phyloP scores from a whole-genome alignment of 768 basidiomycete genomes.

The Rhizopogon vulgaris region DNA sequence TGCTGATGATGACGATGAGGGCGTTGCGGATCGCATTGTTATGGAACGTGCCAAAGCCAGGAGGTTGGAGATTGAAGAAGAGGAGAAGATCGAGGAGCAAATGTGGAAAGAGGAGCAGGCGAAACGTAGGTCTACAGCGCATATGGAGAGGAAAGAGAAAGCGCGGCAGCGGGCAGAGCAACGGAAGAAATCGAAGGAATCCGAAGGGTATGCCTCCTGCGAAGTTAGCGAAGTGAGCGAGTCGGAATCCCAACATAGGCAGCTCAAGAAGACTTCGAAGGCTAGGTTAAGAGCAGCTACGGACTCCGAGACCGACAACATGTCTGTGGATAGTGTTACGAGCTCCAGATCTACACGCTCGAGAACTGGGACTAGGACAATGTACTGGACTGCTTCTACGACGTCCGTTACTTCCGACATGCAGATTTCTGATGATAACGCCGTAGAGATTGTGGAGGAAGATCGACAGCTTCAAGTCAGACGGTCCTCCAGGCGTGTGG shows the following conservation, averaged over 20 bases:
- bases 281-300: neutral
- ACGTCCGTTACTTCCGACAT: neutral
- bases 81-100: slow-evolving; percentile 30
- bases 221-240: slow-evolving; percentile 10
- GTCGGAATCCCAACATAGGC: slow-evolving; percentile 8
- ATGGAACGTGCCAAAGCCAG: slow-evolving; percentile 37
- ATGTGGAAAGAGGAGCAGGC: slow-evolving; percentile 18
- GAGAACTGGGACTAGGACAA: neutral
- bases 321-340: slow-evolving; percentile 21
- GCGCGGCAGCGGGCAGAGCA: slow-evolving; percentile 16
- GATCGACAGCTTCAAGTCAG: neutral
- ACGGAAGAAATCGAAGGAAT: neutral
- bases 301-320: slow-evolving; percentile 21
- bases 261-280: slow-evolving; percentile 1
- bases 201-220: neutral
- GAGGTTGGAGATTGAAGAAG: slow-evolving; percentile 35
- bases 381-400: neutral
- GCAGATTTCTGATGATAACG: neutral
- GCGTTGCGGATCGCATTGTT: slow-evolving; percentile 34
- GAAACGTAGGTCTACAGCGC: slow-evolving; percentile 16
- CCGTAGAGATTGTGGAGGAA: neutral
- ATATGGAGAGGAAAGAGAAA: slow-evolving; percentile 14
- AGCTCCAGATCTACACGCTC: slow-evolving; percentile 8
- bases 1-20: slow-evolving; percentile 31
- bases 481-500: neutral